phyloP scores from a whole-genome alignment of 768 basidiomycete genomes.

The Guyanaporus albipodus region DNA sequence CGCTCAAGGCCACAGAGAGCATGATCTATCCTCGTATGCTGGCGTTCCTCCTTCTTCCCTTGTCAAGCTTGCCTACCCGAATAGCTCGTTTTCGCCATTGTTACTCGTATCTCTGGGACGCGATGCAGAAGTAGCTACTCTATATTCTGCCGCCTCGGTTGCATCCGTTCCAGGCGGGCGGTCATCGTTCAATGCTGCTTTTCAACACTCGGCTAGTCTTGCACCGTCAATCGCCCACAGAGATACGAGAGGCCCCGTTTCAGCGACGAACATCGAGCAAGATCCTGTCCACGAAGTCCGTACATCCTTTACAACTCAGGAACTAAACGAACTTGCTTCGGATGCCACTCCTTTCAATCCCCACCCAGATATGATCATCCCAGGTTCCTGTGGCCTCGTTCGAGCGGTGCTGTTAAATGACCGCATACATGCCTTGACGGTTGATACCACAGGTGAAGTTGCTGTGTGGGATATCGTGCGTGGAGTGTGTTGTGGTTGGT shows the following conservation, averaged over 20 bases:
- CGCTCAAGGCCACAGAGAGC: slow-evolving; percentile 19
- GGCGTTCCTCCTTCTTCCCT: slow-evolving; percentile 71
- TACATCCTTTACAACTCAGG: slow-evolving; percentile 52
- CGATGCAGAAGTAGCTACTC: slow-evolving; percentile 78
- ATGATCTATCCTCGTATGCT: slow-evolving; percentile 38
- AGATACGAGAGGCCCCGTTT: slow-evolving; percentile 17
- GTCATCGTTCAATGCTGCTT: slow-evolving; percentile 35
- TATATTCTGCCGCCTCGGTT: slow-evolving; percentile 83
- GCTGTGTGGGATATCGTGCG: slow-evolving; percentile 91
- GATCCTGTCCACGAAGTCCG: slow-evolving; percentile 38
- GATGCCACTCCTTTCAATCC: slow-evolving; percentile 61
- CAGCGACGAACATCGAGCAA: slow-evolving; percentile 24
- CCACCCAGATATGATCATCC: slow-evolving; percentile 65
- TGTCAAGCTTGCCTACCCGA: slow-evolving; percentile 63
- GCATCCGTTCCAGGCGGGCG: slow-evolving; percentile 57
- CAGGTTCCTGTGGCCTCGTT: slow-evolving; percentile 78
- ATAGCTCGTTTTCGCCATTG: slow-evolving; percentile 52
- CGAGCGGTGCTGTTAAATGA: slow-evolving; percentile 82
- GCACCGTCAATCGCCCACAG: slow-evolving; percentile 25
- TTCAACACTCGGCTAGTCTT: slow-evolving; percentile 28
- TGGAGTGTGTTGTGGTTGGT: slow-evolving; percentile 71
- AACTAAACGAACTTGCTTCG: slow-evolving; percentile 74
- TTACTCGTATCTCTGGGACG: slow-evolving; percentile 35
- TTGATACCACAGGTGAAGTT: slow-evolving; percentile 85
- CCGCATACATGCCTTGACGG: slow-evolving; percentile 83